Percentiles rank a stretch among this genome's conserved stretches.
Conservation (phyloP, 1,284 basidiomycete species). For the Mrakiaceae sp. region DNA sequence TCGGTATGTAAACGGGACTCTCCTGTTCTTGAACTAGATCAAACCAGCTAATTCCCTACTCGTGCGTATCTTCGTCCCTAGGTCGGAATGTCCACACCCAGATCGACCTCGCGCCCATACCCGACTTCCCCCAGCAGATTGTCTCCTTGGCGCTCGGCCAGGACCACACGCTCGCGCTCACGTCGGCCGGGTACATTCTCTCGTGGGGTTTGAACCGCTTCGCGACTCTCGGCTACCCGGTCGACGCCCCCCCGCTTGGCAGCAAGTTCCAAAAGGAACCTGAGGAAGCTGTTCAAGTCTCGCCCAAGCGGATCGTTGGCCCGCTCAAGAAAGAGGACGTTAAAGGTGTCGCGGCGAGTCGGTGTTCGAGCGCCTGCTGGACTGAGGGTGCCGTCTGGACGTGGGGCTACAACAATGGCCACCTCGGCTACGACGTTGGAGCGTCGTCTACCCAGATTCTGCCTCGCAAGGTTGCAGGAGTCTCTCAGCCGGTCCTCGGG, state of each 20-base stretch:
- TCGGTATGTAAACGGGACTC: neutral
- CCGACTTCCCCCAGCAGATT: conserved; percentile 47
- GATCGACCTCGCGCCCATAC: conserved; percentile 52
- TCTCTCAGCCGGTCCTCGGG: conserved; percentile 55
- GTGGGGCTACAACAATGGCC: conserved; percentile 67
- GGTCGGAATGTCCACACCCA: conserved; percentile 71
- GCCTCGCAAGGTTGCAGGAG: conserved; percentile 72
- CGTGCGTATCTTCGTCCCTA: conserved; percentile 39
- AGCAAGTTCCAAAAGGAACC: conserved; percentile 23
- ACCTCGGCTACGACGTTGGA: conserved; percentile 66
- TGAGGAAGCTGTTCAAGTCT: conserved; percentile 55
- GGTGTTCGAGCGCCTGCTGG: conserved; percentile 82
- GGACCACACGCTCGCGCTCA: conserved; percentile 85
- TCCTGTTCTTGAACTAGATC: conserved; percentile 9
- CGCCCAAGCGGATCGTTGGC: conserved; percentile 64
- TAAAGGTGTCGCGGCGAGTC: conserved; percentile 73
- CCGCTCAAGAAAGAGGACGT: conserved; percentile 70
- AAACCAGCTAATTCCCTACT: conserved; percentile 9
- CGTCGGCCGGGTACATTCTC: conserved; percentile 65
- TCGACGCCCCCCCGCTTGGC: conserved; percentile 45
- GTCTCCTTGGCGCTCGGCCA: conserved; percentile 70
- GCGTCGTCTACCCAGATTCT: conserved; percentile 59
- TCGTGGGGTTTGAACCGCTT: conserved; percentile 88
- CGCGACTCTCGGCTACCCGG: conserved; percentile 73
- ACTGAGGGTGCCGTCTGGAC: conserved; percentile 74